These are phyloP conservation scores for Parmales sp. DNA, from an alignment of 108 stramenopile species.

Conservation along the genomic window DNA sequence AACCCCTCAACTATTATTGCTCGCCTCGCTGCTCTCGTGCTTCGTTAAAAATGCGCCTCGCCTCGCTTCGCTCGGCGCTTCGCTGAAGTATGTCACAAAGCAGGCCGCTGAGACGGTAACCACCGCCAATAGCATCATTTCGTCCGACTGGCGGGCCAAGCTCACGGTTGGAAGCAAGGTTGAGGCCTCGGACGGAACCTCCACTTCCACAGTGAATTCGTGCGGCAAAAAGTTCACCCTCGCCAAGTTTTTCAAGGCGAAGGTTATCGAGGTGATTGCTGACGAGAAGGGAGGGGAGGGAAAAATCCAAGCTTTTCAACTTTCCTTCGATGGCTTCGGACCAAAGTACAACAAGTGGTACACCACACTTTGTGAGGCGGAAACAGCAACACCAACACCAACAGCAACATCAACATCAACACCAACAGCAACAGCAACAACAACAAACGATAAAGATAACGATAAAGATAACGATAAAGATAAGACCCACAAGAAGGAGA, in stretches of 20 bases:
- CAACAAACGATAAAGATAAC: background rate
- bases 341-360: background rate
- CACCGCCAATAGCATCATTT: no score
- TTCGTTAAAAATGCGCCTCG: no score
- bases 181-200: background rate
- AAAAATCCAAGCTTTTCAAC: background rate
- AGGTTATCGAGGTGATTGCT: background rate
- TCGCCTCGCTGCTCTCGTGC: no score
- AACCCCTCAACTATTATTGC: no score
- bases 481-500: background rate
- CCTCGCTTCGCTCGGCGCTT: no score
- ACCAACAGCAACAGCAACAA: no score
- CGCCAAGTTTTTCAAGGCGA: background rate
- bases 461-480: background rate
- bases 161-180: background rate
- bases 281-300: background rate
- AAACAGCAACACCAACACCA: background rate
- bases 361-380: background rate
- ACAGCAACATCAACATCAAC: no score
- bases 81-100: no score
- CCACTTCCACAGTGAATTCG: background rate
- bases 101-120: no score
- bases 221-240: background rate
- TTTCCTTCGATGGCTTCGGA: background rate
- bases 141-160: background rate